A percentile compares a stretch with the other conserved stretches of the same genome.
phyloP scores from a whole-genome alignment of 192 early-diverging fungal species.

The Linnemannia zychae region DNA sequence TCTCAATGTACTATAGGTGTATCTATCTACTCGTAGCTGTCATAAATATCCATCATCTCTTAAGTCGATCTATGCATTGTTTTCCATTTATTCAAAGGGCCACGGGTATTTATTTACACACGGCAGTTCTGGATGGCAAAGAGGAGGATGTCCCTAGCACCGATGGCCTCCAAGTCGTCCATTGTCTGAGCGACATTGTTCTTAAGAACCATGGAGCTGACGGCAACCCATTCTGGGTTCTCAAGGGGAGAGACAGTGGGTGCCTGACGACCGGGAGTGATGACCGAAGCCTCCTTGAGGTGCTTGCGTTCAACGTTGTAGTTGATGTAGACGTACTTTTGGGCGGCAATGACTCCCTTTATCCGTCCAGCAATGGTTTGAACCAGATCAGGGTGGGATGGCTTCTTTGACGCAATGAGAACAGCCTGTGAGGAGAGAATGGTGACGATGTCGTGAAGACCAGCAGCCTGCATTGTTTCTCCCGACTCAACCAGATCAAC shows the following conservation, averaged over 20 bases:
- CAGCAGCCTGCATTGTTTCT: slow-evolving; percentile 99
- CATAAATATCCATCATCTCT: background rate
- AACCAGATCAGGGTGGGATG: slow-evolving; percentile 81
- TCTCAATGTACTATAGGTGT: background rate
- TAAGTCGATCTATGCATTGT: background rate
- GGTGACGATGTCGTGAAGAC: slow-evolving; percentile 91
- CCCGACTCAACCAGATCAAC: slow-evolving; percentile 81
- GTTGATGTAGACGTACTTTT: slow-evolving; percentile 88
- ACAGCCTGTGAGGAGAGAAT: slow-evolving; percentile 90
- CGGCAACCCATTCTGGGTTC: slow-evolving; percentile 89
- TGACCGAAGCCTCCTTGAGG: slow-evolving; percentile 73
- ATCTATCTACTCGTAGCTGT: background rate
- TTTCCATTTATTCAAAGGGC: background rate
- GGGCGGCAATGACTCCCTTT: slow-evolving; percentile 91
- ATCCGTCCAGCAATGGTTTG: slow-evolving; percentile 87
- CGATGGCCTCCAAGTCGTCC: slow-evolving; percentile 88
- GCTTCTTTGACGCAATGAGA: slow-evolving; percentile 87
- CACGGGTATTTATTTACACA: slow-evolving; percentile 60
- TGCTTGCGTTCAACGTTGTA: slow-evolving; percentile 87
- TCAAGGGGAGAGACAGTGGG: slow-evolving; percentile 92
- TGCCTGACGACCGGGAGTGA: slow-evolving; percentile 95
- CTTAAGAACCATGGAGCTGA: slow-evolving; percentile 92
- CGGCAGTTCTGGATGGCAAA: slow-evolving; percentile 84
- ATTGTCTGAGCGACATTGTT: slow-evolving; percentile 85
- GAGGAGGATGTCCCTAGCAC: slow-evolving; percentile 93